A percentile compares a stretch with the other conserved stretches of the same genome.
Evolutionary conservation across 257 asterid genomes (phyloP).

Genomic region (Coffea canephora): DNA sequence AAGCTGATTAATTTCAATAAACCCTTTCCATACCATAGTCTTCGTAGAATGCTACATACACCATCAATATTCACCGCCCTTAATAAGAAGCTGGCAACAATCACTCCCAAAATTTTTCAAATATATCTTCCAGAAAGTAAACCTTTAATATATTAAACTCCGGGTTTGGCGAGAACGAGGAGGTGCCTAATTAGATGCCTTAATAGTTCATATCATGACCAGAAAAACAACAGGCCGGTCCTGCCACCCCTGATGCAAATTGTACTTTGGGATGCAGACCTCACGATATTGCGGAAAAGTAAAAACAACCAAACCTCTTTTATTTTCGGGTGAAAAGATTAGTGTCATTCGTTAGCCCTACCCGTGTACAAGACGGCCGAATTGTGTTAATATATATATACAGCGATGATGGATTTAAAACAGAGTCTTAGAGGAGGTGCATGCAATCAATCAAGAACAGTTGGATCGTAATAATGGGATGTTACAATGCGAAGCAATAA

Average conservation of each 20-base stretch:
- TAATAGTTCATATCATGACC: neutral
- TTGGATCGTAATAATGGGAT: constrained; percentile 11
- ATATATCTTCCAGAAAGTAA: neutral
- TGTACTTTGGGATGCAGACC: neutral
- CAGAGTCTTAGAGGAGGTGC: neutral
- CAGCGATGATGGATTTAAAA: neutral
- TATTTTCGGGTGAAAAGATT: neutral
- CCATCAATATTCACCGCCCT: too few species aligned
- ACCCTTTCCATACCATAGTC: neutral
- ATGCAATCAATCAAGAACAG: constrained; percentile 23
- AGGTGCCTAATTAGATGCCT: neutral
- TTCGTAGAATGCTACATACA: too few species aligned
- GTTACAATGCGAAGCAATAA: constrained; percentile 6
- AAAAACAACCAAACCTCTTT: neutral
- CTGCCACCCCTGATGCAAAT: neutral
- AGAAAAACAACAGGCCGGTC: neutral
- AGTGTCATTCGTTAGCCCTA: neutral
- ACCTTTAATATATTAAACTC: neutral
- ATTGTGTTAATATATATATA: neutral
- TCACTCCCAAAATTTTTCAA: neutral
- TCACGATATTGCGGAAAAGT: constrained; percentile 5
- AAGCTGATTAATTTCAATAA: neutral
- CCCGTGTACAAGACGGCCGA: too few species aligned
- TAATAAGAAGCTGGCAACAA: neutral
- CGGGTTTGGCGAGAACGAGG: neutral